Evolutionary conservation across 1,139 yeast genomes (phyloP).

Genomic region (Yarrowia galli): DNA sequence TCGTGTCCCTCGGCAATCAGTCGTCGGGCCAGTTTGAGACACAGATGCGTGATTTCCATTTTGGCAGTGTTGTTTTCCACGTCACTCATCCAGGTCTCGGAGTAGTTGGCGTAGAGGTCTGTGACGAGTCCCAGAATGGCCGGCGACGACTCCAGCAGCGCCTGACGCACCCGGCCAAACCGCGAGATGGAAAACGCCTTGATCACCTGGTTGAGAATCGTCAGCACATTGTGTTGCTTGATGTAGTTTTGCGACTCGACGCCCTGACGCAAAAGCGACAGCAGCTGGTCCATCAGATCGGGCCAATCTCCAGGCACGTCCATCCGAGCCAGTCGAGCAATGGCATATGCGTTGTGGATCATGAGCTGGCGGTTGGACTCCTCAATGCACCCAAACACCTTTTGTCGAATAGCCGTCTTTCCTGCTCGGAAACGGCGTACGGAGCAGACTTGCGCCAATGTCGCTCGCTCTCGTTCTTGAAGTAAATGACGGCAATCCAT

Average conservation of each 20-base stretch:
- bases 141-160: slow-evolving; percentile 76
- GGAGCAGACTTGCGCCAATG: slow-evolving; percentile 78
- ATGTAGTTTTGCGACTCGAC: slow-evolving; percentile 56
- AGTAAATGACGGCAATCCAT: slow-evolving; percentile 86
- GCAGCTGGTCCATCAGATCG: slow-evolving; percentile 69
- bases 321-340: slow-evolving; percentile 76
- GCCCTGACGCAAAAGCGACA: slow-evolving; percentile 57
- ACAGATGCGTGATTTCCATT: slow-evolving; percentile 77
- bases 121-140: slow-evolving; percentile 65
- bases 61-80: slow-evolving; percentile 47
- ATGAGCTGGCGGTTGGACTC: slow-evolving; percentile 78
- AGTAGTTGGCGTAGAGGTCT: slow-evolving; percentile 64
- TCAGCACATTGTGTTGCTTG: slow-evolving; percentile 66
- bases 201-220: slow-evolving; percentile 76
- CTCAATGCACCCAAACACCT: slow-evolving; percentile 64
- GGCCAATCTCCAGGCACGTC: slow-evolving; percentile 95
- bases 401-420: slow-evolving; percentile 64
- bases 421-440: slow-evolving; percentile 68
- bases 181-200: slow-evolving; percentile 76
- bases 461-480: slow-evolving; percentile 85
- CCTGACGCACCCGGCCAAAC: slow-evolving; percentile 81
- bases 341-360: slow-evolving; percentile 83
- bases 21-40: slow-evolving; percentile 76
- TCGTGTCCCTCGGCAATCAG: slow-evolving; percentile 80
- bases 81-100: slow-evolving; percentile 64